Percentiles rank a stretch among this genome's conserved stretches.
phyloP scores from a whole-genome alignment of 805 yeast genomes.

The Danielozyma ontarioensis region DNA sequence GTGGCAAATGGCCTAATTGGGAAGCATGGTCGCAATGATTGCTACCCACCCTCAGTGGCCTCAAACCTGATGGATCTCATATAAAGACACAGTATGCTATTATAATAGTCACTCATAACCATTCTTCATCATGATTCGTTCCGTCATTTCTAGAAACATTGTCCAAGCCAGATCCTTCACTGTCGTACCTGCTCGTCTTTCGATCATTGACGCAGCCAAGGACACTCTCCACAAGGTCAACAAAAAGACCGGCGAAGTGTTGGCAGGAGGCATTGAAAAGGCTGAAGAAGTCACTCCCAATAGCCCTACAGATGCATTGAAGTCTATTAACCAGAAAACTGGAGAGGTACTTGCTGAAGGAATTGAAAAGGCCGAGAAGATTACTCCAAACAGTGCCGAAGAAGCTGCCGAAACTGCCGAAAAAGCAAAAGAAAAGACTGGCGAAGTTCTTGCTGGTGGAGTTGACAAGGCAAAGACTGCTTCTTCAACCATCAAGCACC shows the following conservation, averaged over 20 bases:
- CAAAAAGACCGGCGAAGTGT: constrained; percentile 36
- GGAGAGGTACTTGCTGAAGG: constrained; percentile 31
- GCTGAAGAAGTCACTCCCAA: constrained; percentile 22
- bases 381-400: constrained; percentile 1
- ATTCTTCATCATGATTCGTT: constrained; percentile 1
- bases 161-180: constrained; percentile 1
- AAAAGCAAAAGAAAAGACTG: constrained; percentile 11
- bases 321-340: constrained; percentile 23
- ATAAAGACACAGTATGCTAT: no score
- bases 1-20: not conserved
- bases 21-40: not conserved
- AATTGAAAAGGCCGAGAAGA: constrained; percentile 18
- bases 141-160: not conserved
- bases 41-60: no score
- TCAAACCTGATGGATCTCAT: no score
- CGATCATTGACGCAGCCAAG: constrained; percentile 31
- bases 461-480: constrained; percentile 2
- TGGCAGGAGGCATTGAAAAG: constrained; percentile 36
- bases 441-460: constrained; percentile 7
- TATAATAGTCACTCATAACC: no score
- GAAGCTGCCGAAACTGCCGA: constrained; percentile 6
- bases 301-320: constrained; percentile 17
- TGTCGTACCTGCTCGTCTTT: constrained; percentile 6
- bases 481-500: constrained; percentile 6
- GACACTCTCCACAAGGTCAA: constrained; percentile 27